A percentile compares a stretch with the other conserved stretches of the same genome.
These are phyloP conservation scores for Globisporangium cylindrosporum DNA, from an alignment of 352 stramenopile species.

Conservation along the genomic window DNA sequence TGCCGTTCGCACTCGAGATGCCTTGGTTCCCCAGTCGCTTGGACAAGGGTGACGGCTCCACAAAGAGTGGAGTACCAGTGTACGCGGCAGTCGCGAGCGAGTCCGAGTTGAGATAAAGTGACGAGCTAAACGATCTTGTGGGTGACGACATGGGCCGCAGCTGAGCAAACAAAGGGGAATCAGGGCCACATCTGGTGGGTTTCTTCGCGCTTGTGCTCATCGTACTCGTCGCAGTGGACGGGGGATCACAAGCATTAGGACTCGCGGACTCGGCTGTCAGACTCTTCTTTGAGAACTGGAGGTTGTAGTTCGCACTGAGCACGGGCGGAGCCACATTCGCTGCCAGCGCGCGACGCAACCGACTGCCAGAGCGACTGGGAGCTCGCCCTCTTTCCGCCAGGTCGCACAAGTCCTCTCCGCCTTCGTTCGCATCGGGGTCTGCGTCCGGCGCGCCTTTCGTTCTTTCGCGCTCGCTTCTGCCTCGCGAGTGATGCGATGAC, in stretches of 20 bases:
- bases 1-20: slow-evolving; percentile 27
- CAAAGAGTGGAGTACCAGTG: slow-evolving; percentile 30
- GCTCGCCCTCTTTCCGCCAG: slow-evolving; percentile 7
- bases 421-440: not conserved
- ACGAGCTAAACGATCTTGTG: not conserved
- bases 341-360: slow-evolving; percentile 21
- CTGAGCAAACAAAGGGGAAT: not conserved
- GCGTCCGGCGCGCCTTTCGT: not conserved
- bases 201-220: slow-evolving; percentile 10
- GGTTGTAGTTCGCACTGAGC: slow-evolving; percentile 30
- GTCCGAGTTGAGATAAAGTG: slow-evolving; percentile 5
- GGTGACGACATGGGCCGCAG: slow-evolving; percentile 14
- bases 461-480: not conserved
- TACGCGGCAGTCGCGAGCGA: slow-evolving; percentile 34
- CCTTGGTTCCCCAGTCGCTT: slow-evolving; percentile 36
- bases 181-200: not conserved
- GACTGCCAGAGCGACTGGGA: slow-evolving; percentile 21
- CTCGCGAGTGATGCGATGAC: not conserved
- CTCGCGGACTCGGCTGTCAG: not conserved
- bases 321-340: slow-evolving; percentile 20
- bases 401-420: slow-evolving; percentile 1
- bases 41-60: slow-evolving; percentile 43
- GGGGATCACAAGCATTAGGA: not conserved
- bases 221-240: not conserved
- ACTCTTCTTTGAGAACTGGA: slow-evolving; percentile 16